Evolutionary conservation across 805 yeast species (phyloP).

Genomic region (Saturnispora dispora): DNA sequence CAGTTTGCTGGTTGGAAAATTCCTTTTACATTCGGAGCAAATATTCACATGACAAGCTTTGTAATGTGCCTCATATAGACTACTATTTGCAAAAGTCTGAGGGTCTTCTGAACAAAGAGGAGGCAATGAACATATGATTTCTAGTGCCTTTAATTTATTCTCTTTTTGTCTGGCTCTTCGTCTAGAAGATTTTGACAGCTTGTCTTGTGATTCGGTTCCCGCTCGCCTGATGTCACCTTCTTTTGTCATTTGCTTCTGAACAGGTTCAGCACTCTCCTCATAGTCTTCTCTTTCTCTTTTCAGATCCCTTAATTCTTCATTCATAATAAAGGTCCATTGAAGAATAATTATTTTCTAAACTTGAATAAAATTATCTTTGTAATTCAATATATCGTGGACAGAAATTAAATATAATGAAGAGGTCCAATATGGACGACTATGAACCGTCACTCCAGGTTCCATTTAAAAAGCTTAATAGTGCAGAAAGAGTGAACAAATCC

Average conservation of each 20-base stretch:
- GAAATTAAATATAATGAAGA: background rate
- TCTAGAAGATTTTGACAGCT: background rate
- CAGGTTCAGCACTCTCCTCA: constrained; percentile 3
- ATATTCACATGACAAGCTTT: constrained; percentile 20
- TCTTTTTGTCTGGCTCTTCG: background rate
- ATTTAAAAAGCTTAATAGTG: background rate
- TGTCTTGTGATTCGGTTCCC: background rate
- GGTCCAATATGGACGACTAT: background rate
- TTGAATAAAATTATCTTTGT: background rate
- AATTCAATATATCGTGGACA: background rate
- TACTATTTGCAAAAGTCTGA: constrained; percentile 6
- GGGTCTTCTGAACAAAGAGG: constrained; percentile 17
- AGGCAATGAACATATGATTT: constrained; percentile 17
- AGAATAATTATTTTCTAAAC: background rate
- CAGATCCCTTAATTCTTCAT: background rate
- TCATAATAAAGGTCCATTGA: background rate
- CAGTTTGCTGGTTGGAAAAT: constrained; percentile 35
- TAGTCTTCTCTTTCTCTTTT: constrained; percentile 12
- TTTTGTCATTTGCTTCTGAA: background rate
- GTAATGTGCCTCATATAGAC: constrained; percentile 21
- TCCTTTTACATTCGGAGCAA: constrained; percentile 31
- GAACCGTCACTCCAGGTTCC: background rate
- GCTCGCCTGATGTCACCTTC: background rate
- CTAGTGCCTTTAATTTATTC: background rate
- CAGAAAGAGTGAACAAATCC: background rate